Conservation (phyloP, 139 green algal species). For the Volvox africanus region DNA sequence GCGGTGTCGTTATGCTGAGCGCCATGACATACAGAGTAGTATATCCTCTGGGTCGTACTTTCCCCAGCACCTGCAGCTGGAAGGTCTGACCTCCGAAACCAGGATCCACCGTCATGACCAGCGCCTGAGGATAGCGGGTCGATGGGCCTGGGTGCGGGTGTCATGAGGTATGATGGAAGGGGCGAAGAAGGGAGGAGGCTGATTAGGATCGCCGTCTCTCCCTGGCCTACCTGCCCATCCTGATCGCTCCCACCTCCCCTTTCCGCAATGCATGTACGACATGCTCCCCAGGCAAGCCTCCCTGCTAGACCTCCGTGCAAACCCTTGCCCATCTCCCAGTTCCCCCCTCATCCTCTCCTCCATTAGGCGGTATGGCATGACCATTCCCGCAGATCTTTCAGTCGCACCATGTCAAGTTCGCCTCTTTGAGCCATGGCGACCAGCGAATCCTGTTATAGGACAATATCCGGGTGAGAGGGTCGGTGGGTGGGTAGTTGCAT, state of each 20-base stretch:
- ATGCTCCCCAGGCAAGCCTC: too few relatives aligned
- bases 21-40: too few relatives aligned
- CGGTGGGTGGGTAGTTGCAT: neutral
- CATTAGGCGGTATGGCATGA: too few relatives aligned
- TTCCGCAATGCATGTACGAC: neutral
- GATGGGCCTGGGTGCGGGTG: neutral
- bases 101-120: conserved; percentile 87
- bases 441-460: conserved; percentile 46
- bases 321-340: too few relatives aligned
- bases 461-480: neutral
- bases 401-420: conserved; percentile 74
- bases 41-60: too few relatives aligned
- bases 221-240: too few relatives aligned
- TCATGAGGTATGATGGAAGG: neutral
- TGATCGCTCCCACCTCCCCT: too few relatives aligned
- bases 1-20: too few relatives aligned
- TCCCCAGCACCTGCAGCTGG: conserved; percentile 72
- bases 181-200: too few relatives aligned
- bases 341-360: neutral
- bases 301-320: neutral
- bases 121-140: conserved; percentile 62
- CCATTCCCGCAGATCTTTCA: too few relatives aligned
- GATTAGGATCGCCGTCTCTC: too few relatives aligned
- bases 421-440: conserved; percentile 61
- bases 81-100: conserved; percentile 95